Percentiles rank a stretch among this genome's conserved stretches.
Conservation (phyloP, 352 stramenopile genomes). For the Phytophthora meadii region DNA sequence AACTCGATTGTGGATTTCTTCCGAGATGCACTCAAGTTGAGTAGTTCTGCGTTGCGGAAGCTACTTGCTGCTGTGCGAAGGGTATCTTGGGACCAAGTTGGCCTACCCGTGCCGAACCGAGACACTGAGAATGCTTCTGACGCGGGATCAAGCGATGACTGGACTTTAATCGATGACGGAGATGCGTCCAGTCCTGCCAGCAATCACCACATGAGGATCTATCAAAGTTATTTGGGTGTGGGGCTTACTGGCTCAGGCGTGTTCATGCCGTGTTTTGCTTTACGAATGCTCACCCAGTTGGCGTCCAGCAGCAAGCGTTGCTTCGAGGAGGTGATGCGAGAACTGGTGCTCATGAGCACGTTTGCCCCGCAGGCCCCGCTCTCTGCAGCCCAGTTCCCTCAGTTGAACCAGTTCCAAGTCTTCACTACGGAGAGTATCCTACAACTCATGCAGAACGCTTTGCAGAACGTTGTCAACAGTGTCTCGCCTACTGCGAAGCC, state of each 20-base stretch:
- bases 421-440: slow-evolving; percentile 82
- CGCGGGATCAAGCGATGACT: slow-evolving; percentile 22
- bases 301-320: slow-evolving; percentile 72
- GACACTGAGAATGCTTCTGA: slow-evolving; percentile 16
- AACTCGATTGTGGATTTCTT: slow-evolving; percentile 90
- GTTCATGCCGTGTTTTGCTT: slow-evolving; percentile 76
- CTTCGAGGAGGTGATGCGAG: slow-evolving; percentile 80
- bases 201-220: slow-evolving; percentile 80
- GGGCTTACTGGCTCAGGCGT: slow-evolving; percentile 60
- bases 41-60: slow-evolving; percentile 58
- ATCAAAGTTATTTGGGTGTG: slow-evolving; percentile 81
- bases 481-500: slow-evolving; percentile 56
- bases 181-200: slow-evolving; percentile 54
- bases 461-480: slow-evolving; percentile 71
- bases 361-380: slow-evolving; percentile 53
- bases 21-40: slow-evolving; percentile 72
- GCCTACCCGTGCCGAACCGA: slow-evolving; percentile 49
- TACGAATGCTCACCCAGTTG: slow-evolving; percentile 86
- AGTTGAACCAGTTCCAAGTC: slow-evolving; percentile 74
- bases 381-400: slow-evolving; percentile 55
- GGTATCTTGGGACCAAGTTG: slow-evolving; percentile 77
- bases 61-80: slow-evolving; percentile 69
- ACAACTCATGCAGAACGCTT: slow-evolving; percentile 77
- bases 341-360: slow-evolving; percentile 78
- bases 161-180: slow-evolving; percentile 34